Base-by-base conservation (phyloP, 495 filamentous ascomycete species). In the Alectoria sarmentosa region DNA sequence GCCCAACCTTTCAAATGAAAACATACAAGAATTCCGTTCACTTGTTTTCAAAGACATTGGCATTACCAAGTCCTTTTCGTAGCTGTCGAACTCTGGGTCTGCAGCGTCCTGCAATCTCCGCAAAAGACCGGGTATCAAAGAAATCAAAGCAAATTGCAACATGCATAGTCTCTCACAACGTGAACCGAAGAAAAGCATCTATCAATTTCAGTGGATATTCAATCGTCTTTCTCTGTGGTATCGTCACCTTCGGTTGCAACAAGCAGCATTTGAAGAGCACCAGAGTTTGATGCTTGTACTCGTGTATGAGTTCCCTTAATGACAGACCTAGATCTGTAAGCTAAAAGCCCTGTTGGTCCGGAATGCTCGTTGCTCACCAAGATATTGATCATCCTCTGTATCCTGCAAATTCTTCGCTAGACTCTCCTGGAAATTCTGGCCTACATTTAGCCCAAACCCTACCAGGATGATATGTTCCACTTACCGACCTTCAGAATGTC, bases 171-270 rank as follows among this genome's bases (percentile, higher is more conserved):
- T 83, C 73, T 98, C 94, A 73, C 94, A 98, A 63, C 92, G 85
- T 15, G 92, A 89, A 49, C 94, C 95, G 70, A 98, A 98, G 78
- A 98, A 98, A 42, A 98, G 86, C 92, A 98, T 98, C 93, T 97
- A 70, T 3, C 37, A 32, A 26, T n/a, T 57, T 57, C n/a, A 65
- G 66, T 23, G 69, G 61, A 37, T 8, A 34, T 58, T 41, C 23
- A 26, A 32, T 21, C 26, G 14, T 23, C 42, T 39, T 1, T 23
- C 23, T 21, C 21, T 52, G 4, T 26, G 28, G 14, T 2, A 15
- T 7, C 30, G 26, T 57, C 56, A 93, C 92, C 87, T 98, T 98
- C 37, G 93, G 94, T 72, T 98, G 93, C 68, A 98, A 76, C 69
- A 98, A 78, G 71, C 89, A 86, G 71, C 89, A 94, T 78, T 98